Evolutionary conservation across 2,329 filamentous ascomycete species (phyloP), one percentile per base, ranked within the genome.

Genomic region (Dactylellina drechsleri): DNA sequence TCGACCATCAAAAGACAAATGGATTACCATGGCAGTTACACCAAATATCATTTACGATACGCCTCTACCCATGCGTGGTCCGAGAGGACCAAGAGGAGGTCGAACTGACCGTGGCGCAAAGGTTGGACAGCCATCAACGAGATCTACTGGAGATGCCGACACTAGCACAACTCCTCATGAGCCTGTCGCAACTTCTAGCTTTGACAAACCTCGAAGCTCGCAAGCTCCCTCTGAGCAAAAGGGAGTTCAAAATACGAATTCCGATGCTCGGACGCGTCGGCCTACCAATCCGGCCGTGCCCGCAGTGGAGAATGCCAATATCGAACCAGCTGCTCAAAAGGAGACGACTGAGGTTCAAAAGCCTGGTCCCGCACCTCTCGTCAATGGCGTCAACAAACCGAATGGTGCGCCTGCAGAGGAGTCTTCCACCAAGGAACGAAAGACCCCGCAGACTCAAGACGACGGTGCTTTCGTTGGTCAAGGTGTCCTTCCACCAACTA

Each of bases 31-130:
- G 68, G 88, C 90, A 40, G 94, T 93, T 80, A 92, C 92, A 12
- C 94, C 93, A 7, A 90, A 88, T 13, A 92, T 95, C 57, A 89
- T 90, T 70, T 98, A 96, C 82, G 91, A 92, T 81, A 97, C 95
- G 0, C 92, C 91, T 28, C 82, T 97, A 47, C 88, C 90, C n/a
- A 82, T 78, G 36, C 81, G 82, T 49, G 79, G 43, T 43, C 76
- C 80, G 26, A 81, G 83, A 76, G 83, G 84, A 59, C 84, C 86
- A 67, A 84, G 86, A 78, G 86, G 86, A 62, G 86, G 87, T 75
- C 84, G 86, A 79, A 82, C 85, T 62, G 83, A 85, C 66, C 86
- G 88, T 80, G 86, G 86, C 78, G 85, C 86, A 77, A 47, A 40
- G 12, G 57, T 45, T 50, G 64, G 85, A 86, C 70, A 79, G 79